Evolutionary conservation across 371 early-diverging fungal species (phyloP), one percentile per base, ranked within the genome.

Genomic region (Actinomortierella wolfii): DNA sequence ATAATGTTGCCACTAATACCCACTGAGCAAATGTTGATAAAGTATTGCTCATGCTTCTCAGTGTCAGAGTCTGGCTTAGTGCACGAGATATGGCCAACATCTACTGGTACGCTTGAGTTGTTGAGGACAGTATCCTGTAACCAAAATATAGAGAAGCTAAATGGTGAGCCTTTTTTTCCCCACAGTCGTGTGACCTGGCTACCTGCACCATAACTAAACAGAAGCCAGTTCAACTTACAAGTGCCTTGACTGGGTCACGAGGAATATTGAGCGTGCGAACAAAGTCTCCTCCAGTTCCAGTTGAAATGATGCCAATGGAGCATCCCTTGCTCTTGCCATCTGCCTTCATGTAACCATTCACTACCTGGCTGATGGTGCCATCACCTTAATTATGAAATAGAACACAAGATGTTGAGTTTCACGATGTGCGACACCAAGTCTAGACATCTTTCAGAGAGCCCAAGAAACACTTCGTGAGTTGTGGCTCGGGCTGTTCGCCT

Each of bases 361-460:
- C 67, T n/a, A 74, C 75, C 23, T 74, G 75, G n/a, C 68, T 74
- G 54, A 74, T 68, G 11, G 75, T 74, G 28, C 75, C 75, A 25
- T 74, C 75, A 14, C 75, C 75, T 69, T 34, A n/a, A 8, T 4
- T 13, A n/a, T n/a, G n/a, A n/a, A 1, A 1, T 46, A 1, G 25
- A 43, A 54, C 7, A 29, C 3, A 45, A 47, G 39, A n/a, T n/a
- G n/a, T n/a, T n/a, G n/a, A n/a, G n/a, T n/a, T n/a, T n/a, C n/a
- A n/a, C n/a, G n/a, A n/a, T n/a, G n/a, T n/a, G n/a, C n/a, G n/a
- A n/a, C n/a, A n/a, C n/a, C n/a, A n/a, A n/a, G n/a, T n/a, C n/a
- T n/a, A n/a, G n/a, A n/a, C n/a, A n/a, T n/a, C n/a, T n/a, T n/a
- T n/a, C n/a, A n/a, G n/a, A n/a, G n/a, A n/a, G n/a, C n/a, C n/a